Conservation (phyloP, 768 basidiomycete genomes). For the Dentipellis fragilis region DNA sequence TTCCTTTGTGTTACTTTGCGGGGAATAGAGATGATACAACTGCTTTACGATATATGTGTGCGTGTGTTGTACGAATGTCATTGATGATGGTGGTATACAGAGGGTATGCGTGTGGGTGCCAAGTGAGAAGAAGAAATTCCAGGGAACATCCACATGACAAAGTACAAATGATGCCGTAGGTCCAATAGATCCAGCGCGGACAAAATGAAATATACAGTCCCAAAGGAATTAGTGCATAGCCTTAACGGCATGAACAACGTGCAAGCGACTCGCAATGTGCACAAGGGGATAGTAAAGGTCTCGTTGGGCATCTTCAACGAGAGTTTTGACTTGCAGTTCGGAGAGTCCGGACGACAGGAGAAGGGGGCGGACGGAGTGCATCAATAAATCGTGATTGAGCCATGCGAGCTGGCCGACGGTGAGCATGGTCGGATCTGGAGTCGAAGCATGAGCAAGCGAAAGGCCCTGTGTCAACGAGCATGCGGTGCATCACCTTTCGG, state of each 20-base stretch:
- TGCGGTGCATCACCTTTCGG: slow-evolving; percentile 36
- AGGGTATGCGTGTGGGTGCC: slow-evolving; percentile 10
- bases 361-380: slow-evolving; percentile 53
- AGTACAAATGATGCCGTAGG: slow-evolving; percentile 5
- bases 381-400: slow-evolving; percentile 60
- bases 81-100: slow-evolving; percentile 12
- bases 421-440: slow-evolving; percentile 43
- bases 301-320: slow-evolving; percentile 53
- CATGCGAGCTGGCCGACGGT: slow-evolving; percentile 64
- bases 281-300: slow-evolving; percentile 55
- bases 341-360: slow-evolving; percentile 44
- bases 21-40: slow-evolving; percentile 54
- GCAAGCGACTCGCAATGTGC: slow-evolving; percentile 39
- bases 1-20: slow-evolving; percentile 42
- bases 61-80: slow-evolving; percentile 12
- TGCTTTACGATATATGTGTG: slow-evolving; percentile 25
- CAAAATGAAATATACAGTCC: not conserved
- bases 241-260: slow-evolving; percentile 47
- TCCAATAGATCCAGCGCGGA: slow-evolving; percentile 4
- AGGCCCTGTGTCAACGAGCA: slow-evolving; percentile 4
- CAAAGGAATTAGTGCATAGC: not conserved
- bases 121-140: not conserved
- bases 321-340: slow-evolving; percentile 41
- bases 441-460: slow-evolving; percentile 4
- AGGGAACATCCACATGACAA: not conserved